Percentiles rank a stretch among this genome's conserved stretches.
These are phyloP conservation scores for Candida buenavistaensis DNA, from an alignment of 1,139 yeast genomes.

Conservation along the genomic window DNA sequence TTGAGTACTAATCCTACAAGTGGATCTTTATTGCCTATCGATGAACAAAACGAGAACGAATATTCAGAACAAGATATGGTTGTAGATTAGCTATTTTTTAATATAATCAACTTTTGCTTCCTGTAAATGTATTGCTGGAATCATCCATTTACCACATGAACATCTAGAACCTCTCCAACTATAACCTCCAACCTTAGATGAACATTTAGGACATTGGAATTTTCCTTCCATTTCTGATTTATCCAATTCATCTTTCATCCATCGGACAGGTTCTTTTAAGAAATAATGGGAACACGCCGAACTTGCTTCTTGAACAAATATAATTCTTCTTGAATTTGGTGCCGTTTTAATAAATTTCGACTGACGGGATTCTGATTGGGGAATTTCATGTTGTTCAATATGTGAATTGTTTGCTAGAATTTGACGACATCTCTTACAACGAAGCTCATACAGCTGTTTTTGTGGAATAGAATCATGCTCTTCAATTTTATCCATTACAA, in stretches of 20 bases:
- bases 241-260: slow-evolving; percentile 84
- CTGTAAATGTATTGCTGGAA: slow-evolving; percentile 86
- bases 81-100: slow-evolving; percentile 11
- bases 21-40: slow-evolving; percentile 13
- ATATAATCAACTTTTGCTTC: slow-evolving; percentile 78
- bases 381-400: slow-evolving; percentile 62
- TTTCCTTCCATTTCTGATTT: slow-evolving; percentile 81
- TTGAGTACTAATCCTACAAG: slow-evolving; percentile 20
- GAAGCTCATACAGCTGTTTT: slow-evolving; percentile 32
- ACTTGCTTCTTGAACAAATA: slow-evolving; percentile 55
- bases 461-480: slow-evolving; percentile 8
- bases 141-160: slow-evolving; percentile 94
- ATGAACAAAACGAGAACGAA: slow-evolving; percentile 16
- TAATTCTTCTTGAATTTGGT: slow-evolving; percentile 57
- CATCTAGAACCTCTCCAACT: slow-evolving; percentile 95
- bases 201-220: slow-evolving; percentile 81
- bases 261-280: slow-evolving; percentile 78
- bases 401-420: slow-evolving; percentile 48
- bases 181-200: slow-evolving; percentile 82
- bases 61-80: slow-evolving; percentile 48
- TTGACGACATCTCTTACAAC: slow-evolving; percentile 73
- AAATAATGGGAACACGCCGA: slow-evolving; percentile 73
- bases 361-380: slow-evolving; percentile 60
- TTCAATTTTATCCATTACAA: slow-evolving; percentile 11
- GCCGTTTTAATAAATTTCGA: slow-evolving; percentile 63